Evolutionary conservation across 1,139 yeast species (phyloP), one percentile per base, ranked within the genome.

Genomic region (Suhomyces anneliseae): DNA sequence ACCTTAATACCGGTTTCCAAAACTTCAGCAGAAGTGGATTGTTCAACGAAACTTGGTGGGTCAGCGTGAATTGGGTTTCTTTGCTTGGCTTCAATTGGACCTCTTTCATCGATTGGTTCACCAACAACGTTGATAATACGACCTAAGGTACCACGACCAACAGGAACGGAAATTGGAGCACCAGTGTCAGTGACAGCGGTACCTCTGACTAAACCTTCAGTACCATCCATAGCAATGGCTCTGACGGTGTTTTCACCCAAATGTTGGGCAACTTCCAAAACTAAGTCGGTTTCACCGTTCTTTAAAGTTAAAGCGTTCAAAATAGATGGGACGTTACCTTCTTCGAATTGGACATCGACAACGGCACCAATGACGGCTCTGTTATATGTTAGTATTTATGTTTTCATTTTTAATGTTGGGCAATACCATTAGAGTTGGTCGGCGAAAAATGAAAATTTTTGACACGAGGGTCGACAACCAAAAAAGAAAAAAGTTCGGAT

Each of bases 221-320:
- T 93, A 88, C 98, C 99, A 78, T 93, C 99, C 99, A 93, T 93
- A 72, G 99, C 98, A 88, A 93, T 93, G 71, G 99, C 88, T 85
- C 99, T 92, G 74, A 93, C 98, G 66, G 98, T 88, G 89, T 90
- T 90, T 82, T 93, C 99, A 83, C 99, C 99, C 78, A 93, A 85
- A 78, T 93, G 99, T 82, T 93, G 99, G 68, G 99, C 95, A 65
- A 93, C 99, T 81, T 93, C 99, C 68, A 93, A 86, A 59, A 93
- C 93, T 70, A 93, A 85, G 65, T 78, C 78, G 65, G 78, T 75
- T 64, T 85, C 87, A 68, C 79, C 79, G 58, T 75, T 74, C 72
- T 85, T 81, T 70, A 93, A 84, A 74, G 89, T 92, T 70, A 93
- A 84, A 64, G 99, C 98, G 77, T 93, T 93, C 71, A 90, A 84